Evolutionary conservation across 345 rosid species (phyloP).

Genomic region (Balakata baccata): DNA sequence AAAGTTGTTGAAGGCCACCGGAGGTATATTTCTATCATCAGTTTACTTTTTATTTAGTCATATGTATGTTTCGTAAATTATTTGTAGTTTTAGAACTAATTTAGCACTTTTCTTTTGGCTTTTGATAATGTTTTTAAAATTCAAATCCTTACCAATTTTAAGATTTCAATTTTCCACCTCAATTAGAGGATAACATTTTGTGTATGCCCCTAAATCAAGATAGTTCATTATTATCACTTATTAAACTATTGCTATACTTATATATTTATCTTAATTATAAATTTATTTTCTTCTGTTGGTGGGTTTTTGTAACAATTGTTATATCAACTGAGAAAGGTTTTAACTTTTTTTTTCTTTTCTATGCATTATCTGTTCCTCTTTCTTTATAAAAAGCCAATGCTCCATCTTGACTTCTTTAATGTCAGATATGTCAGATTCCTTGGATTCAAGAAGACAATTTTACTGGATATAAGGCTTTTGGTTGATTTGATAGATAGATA

Average conservation of each 20-base stretch:
- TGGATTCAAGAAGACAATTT: slow-evolving; percentile 82
- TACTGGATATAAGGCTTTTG: slow-evolving; percentile 68
- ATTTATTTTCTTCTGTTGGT: neutral
- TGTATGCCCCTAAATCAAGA: slow-evolving; percentile 6
- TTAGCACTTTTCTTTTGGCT: slow-evolving; percentile 6
- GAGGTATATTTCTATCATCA: slow-evolving; percentile 42
- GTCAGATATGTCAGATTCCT: slow-evolving; percentile 48
- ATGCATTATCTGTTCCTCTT: too few species aligned
- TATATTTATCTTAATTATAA: neutral
- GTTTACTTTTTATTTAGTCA: neutral
- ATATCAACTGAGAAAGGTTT: neutral
- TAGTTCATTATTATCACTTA: slow-evolving; percentile 13
- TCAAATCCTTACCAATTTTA: slow-evolving; percentile 12
- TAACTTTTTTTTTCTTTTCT: neutral
- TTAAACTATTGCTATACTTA: slow-evolving; percentile 1
- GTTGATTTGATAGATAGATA: slow-evolving; percentile 79
- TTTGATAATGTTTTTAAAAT: slow-evolving; percentile 22
- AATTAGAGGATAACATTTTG: slow-evolving; percentile 12
- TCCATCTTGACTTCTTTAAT: neutral
- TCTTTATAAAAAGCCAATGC: neutral
- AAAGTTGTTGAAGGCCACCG: slow-evolving; percentile 99
- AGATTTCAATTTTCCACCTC: slow-evolving; percentile 2
- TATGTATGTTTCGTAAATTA: neutral
- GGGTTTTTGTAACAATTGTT: neutral
- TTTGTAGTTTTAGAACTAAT: neutral